Evolutionary conservation across 1,139 yeast genomes (phyloP).

Genomic region (Hyphopichia buzzinii): DNA sequence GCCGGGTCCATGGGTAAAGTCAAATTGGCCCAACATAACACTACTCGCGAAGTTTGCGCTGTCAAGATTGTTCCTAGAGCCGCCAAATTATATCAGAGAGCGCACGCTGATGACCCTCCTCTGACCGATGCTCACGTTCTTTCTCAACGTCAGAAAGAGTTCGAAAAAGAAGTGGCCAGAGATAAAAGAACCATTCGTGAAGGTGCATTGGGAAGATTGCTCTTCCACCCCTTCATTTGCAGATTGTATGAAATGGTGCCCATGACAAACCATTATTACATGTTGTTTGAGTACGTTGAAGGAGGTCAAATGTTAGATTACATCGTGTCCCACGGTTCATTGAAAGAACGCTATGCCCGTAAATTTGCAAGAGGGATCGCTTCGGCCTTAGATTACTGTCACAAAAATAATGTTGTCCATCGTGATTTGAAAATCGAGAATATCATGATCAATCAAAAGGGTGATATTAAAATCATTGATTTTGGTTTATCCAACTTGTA

Average conservation of each 20-base stretch:
- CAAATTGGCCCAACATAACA: conserved; percentile 82
- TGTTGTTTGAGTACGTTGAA: conserved; percentile 94
- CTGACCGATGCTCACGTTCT: conserved; percentile 55
- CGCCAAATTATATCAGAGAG: conserved; percentile 71
- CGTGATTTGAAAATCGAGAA: conserved; percentile 96
- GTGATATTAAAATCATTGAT: conserved; percentile 93
- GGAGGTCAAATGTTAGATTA: conserved; percentile 99
- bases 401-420: conserved; percentile 90
- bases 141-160: conserved; percentile 65
- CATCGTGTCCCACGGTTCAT: conserved; percentile 92
- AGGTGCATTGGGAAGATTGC: conserved; percentile 86
- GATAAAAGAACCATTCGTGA: conserved; percentile 92
- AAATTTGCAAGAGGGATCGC: conserved; percentile 97
- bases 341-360: conserved; percentile 91
- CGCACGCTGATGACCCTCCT: conserved; percentile 71
- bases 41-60: conserved; percentile 83
- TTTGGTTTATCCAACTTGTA: conserved; percentile 92
- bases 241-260: conserved; percentile 90
- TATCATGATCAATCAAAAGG: conserved; percentile 89
- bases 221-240: conserved; percentile 92
- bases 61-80: conserved; percentile 82
- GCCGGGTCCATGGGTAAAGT: conserved; percentile 99
- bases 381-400: conserved; percentile 91
- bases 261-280: conserved; percentile 95
- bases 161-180: conserved; percentile 84